phyloP scores from a whole-genome alignment of 805 yeast species.

The Isabelozyma pseudorhagii region DNA sequence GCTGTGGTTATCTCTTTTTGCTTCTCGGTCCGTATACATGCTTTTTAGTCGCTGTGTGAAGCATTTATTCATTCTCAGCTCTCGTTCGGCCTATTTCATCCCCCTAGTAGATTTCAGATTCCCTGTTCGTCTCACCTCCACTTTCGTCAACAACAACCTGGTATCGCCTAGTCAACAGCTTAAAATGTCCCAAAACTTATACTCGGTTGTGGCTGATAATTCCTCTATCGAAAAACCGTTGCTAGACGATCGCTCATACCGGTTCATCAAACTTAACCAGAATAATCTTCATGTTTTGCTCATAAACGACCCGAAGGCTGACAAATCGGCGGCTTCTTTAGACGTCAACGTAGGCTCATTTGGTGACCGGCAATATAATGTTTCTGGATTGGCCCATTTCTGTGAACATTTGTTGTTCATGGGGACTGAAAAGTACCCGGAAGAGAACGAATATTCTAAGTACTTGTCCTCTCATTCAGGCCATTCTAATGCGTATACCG shows the following conservation, averaged over 20 bases:
- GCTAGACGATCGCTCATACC: slow-evolving; percentile 73
- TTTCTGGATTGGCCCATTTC: slow-evolving; percentile 80
- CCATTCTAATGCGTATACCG: slow-evolving; percentile 87
- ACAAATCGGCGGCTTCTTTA: slow-evolving; percentile 74
- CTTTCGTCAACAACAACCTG: neutral
- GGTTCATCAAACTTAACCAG: slow-evolving; percentile 51
- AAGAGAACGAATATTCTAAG: slow-evolving; percentile 69
- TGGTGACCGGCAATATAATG: slow-evolving; percentile 54
- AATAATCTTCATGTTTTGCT: slow-evolving; percentile 60
- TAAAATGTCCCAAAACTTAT: slow-evolving; percentile 1
- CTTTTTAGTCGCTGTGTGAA: neutral
- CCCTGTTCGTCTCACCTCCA: neutral
- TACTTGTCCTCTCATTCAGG: slow-evolving; percentile 85
- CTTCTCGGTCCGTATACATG: neutral
- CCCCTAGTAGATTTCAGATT: neutral
- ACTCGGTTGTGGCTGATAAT: slow-evolving; percentile 25
- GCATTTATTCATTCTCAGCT: neutral
- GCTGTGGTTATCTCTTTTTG: neutral
- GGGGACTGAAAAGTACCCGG: slow-evolving; percentile 77
- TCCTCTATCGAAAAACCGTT: slow-evolving; percentile 42
- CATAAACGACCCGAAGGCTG: slow-evolving; percentile 67
- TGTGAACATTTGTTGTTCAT: slow-evolving; percentile 63
- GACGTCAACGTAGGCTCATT: slow-evolving; percentile 79
- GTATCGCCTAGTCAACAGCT: neutral
- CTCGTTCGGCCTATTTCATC: neutral